Percentiles rank a stretch among this genome's conserved stretches.
These are phyloP conservation scores for Neofusicoccum parvum DNA, from an alignment of 2,329 filamentous ascomycete genomes.

Conservation along the genomic window DNA sequence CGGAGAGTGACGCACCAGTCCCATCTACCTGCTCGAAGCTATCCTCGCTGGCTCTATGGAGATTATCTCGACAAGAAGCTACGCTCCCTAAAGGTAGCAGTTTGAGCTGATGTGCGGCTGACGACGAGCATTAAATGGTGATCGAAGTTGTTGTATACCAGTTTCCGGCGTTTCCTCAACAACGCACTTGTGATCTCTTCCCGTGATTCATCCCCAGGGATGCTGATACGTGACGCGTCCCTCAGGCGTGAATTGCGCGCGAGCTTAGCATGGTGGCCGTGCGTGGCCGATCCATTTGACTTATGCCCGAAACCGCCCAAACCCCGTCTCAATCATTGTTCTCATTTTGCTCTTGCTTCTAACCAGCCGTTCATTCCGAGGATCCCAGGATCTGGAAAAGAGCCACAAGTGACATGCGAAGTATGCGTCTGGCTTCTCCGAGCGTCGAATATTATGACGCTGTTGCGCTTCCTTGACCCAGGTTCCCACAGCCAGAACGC, in stretches of 20 bases:
- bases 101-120: conserved; percentile 25
- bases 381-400: neutral
- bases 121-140: conserved; percentile 18
- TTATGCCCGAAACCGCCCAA: conserved; percentile 12
- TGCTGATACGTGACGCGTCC: conserved; percentile 1
- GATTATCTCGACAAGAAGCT: conserved; percentile 69
- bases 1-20: conserved; percentile 13
- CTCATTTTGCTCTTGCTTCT: conserved; percentile 2
- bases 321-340: neutral
- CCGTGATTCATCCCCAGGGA: conserved; percentile 12
- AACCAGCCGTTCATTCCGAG: conserved; percentile 8
- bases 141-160: conserved; percentile 22
- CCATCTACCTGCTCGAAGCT: conserved; percentile 37
- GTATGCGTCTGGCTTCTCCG: neutral
- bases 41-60: conserved; percentile 63
- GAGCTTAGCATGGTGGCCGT: conserved; percentile 5
- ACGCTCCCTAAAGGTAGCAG: conserved; percentile 55
- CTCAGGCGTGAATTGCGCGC: neutral
- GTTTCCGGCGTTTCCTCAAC: conserved; percentile 14
- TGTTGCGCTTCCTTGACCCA: neutral
- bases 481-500: neutral
- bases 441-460: neutral
- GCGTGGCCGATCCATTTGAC: conserved; percentile 4
- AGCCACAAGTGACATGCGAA: neutral
- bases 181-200: conserved; percentile 10